Base-by-base conservation (phyloP, 495 filamentous ascomycete species). In the Lasiosphaeria hispida region DNA sequence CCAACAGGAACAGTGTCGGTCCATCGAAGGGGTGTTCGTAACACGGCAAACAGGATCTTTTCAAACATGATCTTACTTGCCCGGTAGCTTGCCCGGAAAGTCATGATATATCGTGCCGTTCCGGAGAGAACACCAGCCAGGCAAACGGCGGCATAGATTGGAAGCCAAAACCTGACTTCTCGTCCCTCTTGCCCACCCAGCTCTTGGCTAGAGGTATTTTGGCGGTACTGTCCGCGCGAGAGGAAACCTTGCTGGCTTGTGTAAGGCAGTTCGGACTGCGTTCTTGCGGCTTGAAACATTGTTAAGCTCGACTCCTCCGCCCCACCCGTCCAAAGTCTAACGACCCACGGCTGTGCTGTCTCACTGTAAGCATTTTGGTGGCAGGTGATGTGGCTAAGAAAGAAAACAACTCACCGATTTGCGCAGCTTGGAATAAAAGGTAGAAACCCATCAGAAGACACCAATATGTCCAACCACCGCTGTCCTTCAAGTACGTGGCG, bases 1-100 rank as follows among this genome's bases (percentile, higher is more conserved):
- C 88, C 88, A 0, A 87, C 69, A 0, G 88, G 88, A 0, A 88
- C 84, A 0, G 87, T 91, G 64, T 92, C 88, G 8, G 90, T 72
- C 85, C 87, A 92, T 53, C 84, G 73, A 1, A 88, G 67, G 0
- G 87, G 87, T 7, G 87, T 81, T n/a, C 85, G 81, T 0, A 91
- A 74, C 7, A 92, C 77, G 1, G 77, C 72, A 50, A 75, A 81
- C 11, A 80, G 80, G 37, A 89, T 71, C 13, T 75, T 70, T 10
- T 84, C 77, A 60, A 89, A 90, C 5, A 90, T 68, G 18, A 64
- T 69, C 45, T 79, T 76, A 0, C 85, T 87, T 11, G 85, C 87
- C 14, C 68, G 72, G 44, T 89, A 66, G 13, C 81, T 81, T 8
- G 77, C 78, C 1, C 59, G 41, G 41, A 81, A 84, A 5, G 83